These are phyloP conservation scores for Penicillium concentricum DNA, from an alignment of 2,329 filamentous ascomycete species.

Conservation along the genomic window DNA sequence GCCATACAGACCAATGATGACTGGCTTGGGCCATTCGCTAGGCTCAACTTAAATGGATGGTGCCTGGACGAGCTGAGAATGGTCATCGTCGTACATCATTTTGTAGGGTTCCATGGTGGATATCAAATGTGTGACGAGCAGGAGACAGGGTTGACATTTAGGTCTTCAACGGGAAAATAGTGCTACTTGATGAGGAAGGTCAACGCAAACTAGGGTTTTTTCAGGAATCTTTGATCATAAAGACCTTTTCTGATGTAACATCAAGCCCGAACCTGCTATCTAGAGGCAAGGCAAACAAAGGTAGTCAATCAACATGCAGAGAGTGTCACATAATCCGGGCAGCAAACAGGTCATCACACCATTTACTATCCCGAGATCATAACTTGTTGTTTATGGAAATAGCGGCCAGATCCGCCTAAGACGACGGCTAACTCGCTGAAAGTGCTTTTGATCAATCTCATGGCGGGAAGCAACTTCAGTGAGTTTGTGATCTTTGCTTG, in stretches of 20 bases:
- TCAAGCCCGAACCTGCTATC: neutral
- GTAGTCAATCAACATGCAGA: too few relatives aligned
- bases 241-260: neutral
- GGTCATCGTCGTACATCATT: too few relatives aligned
- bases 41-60: neutral
- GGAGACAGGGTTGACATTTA: too few relatives aligned
- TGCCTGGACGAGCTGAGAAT: conserved; percentile 4
- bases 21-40: conserved; percentile 21
- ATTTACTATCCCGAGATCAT: neutral
- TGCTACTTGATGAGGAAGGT: neutral
- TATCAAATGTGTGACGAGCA: neutral
- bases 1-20: conserved; percentile 56
- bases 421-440: conserved; percentile 29
- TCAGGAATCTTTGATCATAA: neutral
- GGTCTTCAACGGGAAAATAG: accelerated
- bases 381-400: conserved; percentile 21
- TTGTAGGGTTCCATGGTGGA: neutral
- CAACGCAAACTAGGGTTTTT: neutral
- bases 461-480: conserved; percentile 41
- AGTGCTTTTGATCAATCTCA: conserved; percentile 33
- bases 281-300: neutral
- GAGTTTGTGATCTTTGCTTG: conserved; percentile 37
- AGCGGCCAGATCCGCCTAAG: conserved; percentile 40
- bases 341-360: neutral
- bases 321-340: too few relatives aligned